A percentile compares a stretch with the other conserved stretches of the same genome.
Evolutionary conservation across 2,329 filamentous ascomycete genomes (phyloP).

Genomic region (Orbilia brochopaga): DNA sequence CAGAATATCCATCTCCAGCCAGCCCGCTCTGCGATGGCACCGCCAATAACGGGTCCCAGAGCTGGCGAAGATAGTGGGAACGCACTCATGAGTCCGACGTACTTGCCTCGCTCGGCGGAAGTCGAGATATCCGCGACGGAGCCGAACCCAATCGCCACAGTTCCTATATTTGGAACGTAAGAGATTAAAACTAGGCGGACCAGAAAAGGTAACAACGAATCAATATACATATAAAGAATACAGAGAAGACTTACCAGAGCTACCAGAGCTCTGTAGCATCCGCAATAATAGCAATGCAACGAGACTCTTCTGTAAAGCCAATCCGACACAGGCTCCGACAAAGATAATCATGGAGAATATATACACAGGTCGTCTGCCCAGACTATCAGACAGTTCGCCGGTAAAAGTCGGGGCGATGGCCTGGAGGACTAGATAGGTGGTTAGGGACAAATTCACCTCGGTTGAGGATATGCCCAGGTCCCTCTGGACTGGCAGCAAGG

Average conservation of each 20-base stretch:
- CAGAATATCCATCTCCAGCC: slow-evolving; percentile 74
- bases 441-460: slow-evolving; percentile 63
- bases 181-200: too few species aligned
- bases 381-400: slow-evolving; percentile 68
- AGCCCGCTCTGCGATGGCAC: slow-evolving; percentile 68
- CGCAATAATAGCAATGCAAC: slow-evolving; percentile 67
- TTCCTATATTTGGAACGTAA: slow-evolving; percentile 59
- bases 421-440: slow-evolving; percentile 68
- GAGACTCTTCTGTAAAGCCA: slow-evolving; percentile 67
- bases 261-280: slow-evolving; percentile 69
- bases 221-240: background rate
- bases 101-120: slow-evolving; percentile 72
- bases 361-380: slow-evolving; percentile 68
- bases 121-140: slow-evolving; percentile 75
- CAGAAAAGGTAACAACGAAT: background rate
- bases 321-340: slow-evolving; percentile 66
- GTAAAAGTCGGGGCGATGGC: slow-evolving; percentile 68
- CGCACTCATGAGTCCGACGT: slow-evolving; percentile 71
- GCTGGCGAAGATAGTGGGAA: slow-evolving; percentile 64
- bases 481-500: slow-evolving; percentile 61
- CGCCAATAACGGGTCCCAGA: slow-evolving; percentile 69
- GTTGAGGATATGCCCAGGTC: slow-evolving; percentile 60
- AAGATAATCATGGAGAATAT: slow-evolving; percentile 67
- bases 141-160: slow-evolving; percentile 73
- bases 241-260: slow-evolving; percentile 59